These are phyloP conservation scores for Staphylotrichum longicolle DNA, from an alignment of 495 filamentous ascomycete species.

Conservation along the genomic window DNA sequence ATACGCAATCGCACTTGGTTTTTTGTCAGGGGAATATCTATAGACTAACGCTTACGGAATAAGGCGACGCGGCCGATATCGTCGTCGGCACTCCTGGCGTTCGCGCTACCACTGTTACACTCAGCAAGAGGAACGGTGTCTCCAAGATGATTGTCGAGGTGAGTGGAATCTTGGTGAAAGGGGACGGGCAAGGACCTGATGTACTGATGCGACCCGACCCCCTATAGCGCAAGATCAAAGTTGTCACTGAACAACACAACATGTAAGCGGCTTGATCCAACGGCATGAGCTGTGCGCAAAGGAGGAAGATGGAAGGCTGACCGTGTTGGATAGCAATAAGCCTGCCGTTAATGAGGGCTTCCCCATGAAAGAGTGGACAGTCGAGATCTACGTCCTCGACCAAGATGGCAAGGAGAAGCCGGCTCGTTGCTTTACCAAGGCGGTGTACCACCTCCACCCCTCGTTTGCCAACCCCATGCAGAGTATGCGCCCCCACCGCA, in stretches of 20 bases:
- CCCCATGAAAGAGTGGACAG: slow-evolving; percentile 77
- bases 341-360: slow-evolving; percentile 78
- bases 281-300: background rate
- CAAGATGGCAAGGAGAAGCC: slow-evolving; percentile 65
- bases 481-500: slow-evolving; percentile 54
- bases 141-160: slow-evolving; percentile 38
- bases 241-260: slow-evolving; percentile 85
- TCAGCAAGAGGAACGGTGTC: background rate
- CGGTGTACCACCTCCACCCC: slow-evolving; percentile 86
- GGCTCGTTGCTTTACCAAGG: slow-evolving; percentile 86
- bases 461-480: slow-evolving; percentile 83
- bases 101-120: background rate
- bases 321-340: slow-evolving; percentile 52
- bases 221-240: slow-evolving; percentile 72
- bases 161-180: background rate
- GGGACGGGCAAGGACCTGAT: background rate
- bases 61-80: background rate
- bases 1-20: no score
- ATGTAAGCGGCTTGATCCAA: slow-evolving; percentile 59
- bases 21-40: no score
- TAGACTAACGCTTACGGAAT: background rate
- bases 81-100: background rate
- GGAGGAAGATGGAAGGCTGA: slow-evolving; percentile 7
- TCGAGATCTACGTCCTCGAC: slow-evolving; percentile 62
- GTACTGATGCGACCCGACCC: slow-evolving; percentile 14